Evolutionary conservation across 2,329 filamentous ascomycete genomes (phyloP), one percentile per base, ranked within the genome.

Genomic region (Sclerotinia sclerotiorum): DNA sequence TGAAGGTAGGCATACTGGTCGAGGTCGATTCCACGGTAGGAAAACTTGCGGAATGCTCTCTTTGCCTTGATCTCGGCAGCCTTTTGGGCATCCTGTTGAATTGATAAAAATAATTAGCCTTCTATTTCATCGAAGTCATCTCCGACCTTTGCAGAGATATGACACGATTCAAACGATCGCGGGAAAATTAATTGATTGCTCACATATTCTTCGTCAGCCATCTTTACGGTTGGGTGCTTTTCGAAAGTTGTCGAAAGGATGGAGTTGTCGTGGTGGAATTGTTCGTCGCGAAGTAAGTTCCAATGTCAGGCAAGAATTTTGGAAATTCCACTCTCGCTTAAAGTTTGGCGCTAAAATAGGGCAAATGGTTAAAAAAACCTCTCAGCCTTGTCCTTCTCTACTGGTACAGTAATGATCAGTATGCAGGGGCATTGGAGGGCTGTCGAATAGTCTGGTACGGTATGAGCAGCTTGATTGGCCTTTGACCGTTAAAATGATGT

Each of bases 21-120:
- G 83, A 99, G 94, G 84, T 99, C 95, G 84, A 99, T 92, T 81
- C 95, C 95, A 82, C 95, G 92, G 92, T 97, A 99, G 78, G 94
- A 95, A 83, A 98, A 99, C 91, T 98, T 99, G 87, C 93, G 92
- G 92, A 98, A 97, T 79, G 93, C 87, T 94, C 95, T 97, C 88
- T 91, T 97, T 89, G 92, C 97, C 93, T 98, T 99, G 85, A 99
- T 87, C 92, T 97, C 95, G 82, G 93, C 94, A 85, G 94, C 94
- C 88, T 95, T 92, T 87, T 96, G 93, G 83, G 94, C 90, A 87
- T 97, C 94, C 93, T 97, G 79, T 78, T 75, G 67, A 57, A 65
- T 69, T 67, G 32, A 32, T 46, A 70, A 72, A 73, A 73, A 72
- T 71, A 64, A 24, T 82, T 76, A 83, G 80, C 69, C 62, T 60